phyloP scores from a whole-genome alignment of 2,329 filamentous ascomycete species.

The Fusarium protoensiforme region DNA sequence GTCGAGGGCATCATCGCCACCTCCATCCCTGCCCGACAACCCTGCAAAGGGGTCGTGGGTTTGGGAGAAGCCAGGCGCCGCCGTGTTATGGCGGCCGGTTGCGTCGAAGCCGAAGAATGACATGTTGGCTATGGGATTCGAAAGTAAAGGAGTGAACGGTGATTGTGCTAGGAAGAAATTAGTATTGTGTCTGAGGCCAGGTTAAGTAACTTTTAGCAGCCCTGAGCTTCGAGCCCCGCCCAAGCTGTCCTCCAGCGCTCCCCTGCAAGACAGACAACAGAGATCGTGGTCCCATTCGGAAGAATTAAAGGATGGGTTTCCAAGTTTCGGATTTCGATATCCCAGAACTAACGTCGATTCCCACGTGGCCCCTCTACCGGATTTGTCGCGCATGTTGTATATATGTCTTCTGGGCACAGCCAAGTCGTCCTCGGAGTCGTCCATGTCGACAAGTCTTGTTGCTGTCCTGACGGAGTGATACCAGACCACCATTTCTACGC shows the following conservation, averaged over 20 bases:
- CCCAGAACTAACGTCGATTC: neutral
- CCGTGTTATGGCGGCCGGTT: conserved; percentile 70
- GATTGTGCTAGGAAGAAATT: conserved; percentile 40
- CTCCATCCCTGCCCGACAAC: conserved; percentile 73
- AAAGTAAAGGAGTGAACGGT: conserved; percentile 31
- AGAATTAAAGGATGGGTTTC: neutral
- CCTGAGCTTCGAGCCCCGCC: conserved; percentile 32
- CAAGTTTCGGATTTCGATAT: neutral
- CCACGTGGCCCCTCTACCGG: neutral
- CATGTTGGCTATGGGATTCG: conserved; percentile 63
- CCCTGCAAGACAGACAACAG: neutral
- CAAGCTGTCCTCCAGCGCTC: conserved; percentile 12
- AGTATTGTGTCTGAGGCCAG: conserved; percentile 21
- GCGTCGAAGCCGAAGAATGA: conserved; percentile 93
- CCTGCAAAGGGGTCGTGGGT: conserved; percentile 88
- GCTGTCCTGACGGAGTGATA: neutral
- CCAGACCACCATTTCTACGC: neutral
- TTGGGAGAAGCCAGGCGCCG: conserved; percentile 84
- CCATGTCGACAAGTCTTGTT: neutral
- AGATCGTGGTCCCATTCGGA: neutral
- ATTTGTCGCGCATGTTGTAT: neutral
- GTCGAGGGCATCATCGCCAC: conserved; percentile 70
- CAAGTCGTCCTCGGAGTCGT: neutral
- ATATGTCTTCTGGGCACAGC: neutral
- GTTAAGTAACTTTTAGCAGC: conserved; percentile 23